Base-by-base conservation (phyloP, 257 asterid genomes). In the Nicotiana undulata region DNA sequence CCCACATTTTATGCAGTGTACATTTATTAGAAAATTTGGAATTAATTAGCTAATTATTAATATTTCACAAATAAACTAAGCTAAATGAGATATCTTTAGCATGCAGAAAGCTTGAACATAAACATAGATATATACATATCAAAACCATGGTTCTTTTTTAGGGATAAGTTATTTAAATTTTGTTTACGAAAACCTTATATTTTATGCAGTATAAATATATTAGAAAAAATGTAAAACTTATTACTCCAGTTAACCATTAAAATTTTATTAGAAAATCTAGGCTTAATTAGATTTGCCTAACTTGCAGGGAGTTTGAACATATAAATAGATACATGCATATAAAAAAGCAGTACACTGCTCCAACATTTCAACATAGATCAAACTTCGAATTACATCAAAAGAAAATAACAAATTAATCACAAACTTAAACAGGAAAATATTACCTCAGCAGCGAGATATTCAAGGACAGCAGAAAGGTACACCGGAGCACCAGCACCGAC, bases 361-460 rank as follows among this genome's bases (percentile, higher is more conserved):
- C 22, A 11, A 13, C 5, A 16, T 37, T 3, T 7, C 37, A 3
- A 13, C 51, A 34, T 7, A 44, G 16, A 49, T 7, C 29, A 28
- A 55, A 22, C 11, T 59, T 24, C 3, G 6, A 49, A 49, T 46
- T 6, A 18, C 22, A 75, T 24, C 28, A 0, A 5, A 22, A 28
- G 8, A 6, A 63, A 61, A 1, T 16, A 10, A 31, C 60, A 17
- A 29, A 59, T 0, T 17, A 17, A 32, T 5, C 12, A 2, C 20
- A 10, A 18, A 44, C 32, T 18, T 46, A 17, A 55, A 5, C 20
- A 4, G 0, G 55, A 17, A 20, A 31, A 6, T 9, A 49, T 0
- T 64, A 79, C 82, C 82, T 79, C 82, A 10, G 82, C 82, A 31
- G 82, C 82, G 65, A 79, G 82, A 79, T 79, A 79, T 63, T 79